These are phyloP conservation scores for Trametes cubensis DNA, from an alignment of 768 basidiomycete species.

Conservation along the genomic window DNA sequence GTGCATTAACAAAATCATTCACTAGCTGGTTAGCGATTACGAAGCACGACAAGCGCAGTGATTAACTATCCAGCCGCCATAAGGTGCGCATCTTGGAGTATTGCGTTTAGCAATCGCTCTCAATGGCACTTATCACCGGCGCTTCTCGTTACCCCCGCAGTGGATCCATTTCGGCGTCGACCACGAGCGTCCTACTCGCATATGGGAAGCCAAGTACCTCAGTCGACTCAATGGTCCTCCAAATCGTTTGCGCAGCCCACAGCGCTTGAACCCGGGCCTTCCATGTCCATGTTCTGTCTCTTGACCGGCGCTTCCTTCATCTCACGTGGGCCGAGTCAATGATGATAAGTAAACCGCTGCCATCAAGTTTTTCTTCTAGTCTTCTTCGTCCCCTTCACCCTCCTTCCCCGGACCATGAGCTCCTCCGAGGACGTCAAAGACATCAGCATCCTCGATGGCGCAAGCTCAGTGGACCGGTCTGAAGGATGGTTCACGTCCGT, in stretches of 20 bases:
- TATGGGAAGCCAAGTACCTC: too few species aligned
- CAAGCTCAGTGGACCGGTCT: not conserved
- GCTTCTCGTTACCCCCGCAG: too few species aligned
- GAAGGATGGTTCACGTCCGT: conserved; percentile 20
- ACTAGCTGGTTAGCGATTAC: conserved; percentile 5
- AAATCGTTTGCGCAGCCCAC: too few species aligned
- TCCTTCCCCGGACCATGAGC: conserved; percentile 7
- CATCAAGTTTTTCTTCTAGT: not conserved
- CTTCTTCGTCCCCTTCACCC: not conserved
- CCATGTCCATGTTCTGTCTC: not conserved
- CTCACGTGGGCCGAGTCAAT: conserved; percentile 1
- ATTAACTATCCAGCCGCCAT: too few species aligned
- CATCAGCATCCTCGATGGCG: not conserved
- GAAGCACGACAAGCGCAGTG: not conserved
- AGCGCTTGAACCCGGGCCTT: not conserved
- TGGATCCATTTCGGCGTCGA: too few species aligned
- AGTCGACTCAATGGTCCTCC: too few species aligned
- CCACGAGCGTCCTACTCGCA: too few species aligned
- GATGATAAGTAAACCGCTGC: not conserved
- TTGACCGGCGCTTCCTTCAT: not conserved
- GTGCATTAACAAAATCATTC: not conserved
- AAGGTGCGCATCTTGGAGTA: too few species aligned
- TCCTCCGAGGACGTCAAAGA: conserved; percentile 10
- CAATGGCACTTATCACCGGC: too few species aligned
- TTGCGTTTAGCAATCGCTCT: too few species aligned